These are phyloP conservation scores for Blastocystis sp. DNA, from an alignment of 352 stramenopile species.

Conservation along the genomic window DNA sequence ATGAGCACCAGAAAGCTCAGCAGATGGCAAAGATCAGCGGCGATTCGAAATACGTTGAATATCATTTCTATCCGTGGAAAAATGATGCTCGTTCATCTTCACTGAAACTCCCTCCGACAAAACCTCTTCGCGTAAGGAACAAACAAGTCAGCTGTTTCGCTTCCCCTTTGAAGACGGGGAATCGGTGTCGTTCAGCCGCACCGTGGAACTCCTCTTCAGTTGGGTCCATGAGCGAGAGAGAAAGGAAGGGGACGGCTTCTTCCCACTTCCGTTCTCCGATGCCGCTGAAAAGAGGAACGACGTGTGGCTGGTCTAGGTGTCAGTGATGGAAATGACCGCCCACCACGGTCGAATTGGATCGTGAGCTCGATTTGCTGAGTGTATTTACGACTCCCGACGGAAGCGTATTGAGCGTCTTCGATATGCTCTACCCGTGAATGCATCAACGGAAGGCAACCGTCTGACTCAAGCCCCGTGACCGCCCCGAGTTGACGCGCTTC, in stretches of 20 bases:
- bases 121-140: not conserved
- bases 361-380: not conserved
- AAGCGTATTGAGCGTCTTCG: slow-evolving; percentile 19
- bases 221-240: not conserved
- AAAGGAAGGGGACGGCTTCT: not conserved
- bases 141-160: not conserved
- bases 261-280: not conserved
- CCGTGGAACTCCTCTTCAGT: not conserved
- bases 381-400: slow-evolving; percentile 7
- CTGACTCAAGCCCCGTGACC: not conserved
- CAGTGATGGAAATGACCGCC: not conserved
- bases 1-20: slow-evolving; percentile 97
- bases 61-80: slow-evolving; percentile 52
- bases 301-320: not conserved
- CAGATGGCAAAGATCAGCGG: slow-evolving; percentile 97
- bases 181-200: not conserved
- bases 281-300: slow-evolving; percentile 37
- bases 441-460: not conserved
- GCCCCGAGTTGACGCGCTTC: not conserved
- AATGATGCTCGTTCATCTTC: not conserved
- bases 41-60: slow-evolving; percentile 95
- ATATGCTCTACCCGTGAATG: slow-evolving; percentile 11
- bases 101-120: not conserved
- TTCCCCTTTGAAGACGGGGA: not conserved
- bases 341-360: slow-evolving; percentile 13